Evolutionary conservation across 257 asterid genomes (phyloP), one percentile per base, ranked within the genome.

Genomic region (Solanum boliviense): DNA sequence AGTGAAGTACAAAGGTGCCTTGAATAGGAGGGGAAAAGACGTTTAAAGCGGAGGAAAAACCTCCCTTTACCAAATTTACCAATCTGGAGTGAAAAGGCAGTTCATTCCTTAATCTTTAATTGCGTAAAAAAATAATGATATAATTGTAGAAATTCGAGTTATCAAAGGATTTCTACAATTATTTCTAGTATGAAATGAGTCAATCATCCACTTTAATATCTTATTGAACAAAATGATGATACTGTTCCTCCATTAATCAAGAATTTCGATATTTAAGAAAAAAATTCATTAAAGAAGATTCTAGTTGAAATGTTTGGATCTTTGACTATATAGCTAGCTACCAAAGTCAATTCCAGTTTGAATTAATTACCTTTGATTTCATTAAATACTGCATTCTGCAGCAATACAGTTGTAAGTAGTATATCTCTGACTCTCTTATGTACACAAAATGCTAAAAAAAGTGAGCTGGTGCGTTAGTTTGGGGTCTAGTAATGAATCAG

Each of bases 71-170:
- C 62, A 52, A 52, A 52, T 52, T 48, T 18, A 52, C 1, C 9
- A 7, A 0, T 52, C 9, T 52, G 0, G 21, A 52, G 4, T 52
- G n/a, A 0, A 52, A 6, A 18, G 1, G 4, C 1, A 0, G 0
- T 18, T 1, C 21, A 52, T 52, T 52, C 4, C 10, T 52, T 16
- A 52, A 52, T 6, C 21, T 52, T 18, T 18, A 18, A 52, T 52
- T 52, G n/a, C 23, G 4, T 52, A 52, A 52, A 52, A 48, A 52
- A 18, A 52, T 18, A 20, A 52, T 52, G 23, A 52, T 16, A 52
- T 52, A 18, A 18, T 18, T 6, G 3, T 52, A 52, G 23, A 5
- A 52, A 52, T 52, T 0, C 23, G 0, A 52, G 62, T 7, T 6
- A 52, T 52, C 62, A 52, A 52, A 52, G 62, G 4, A 52, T 7